These are phyloP conservation scores for Verticillium dahliae DNA, from an alignment of 2,329 filamentous ascomycete species.

Conservation along the genomic window DNA sequence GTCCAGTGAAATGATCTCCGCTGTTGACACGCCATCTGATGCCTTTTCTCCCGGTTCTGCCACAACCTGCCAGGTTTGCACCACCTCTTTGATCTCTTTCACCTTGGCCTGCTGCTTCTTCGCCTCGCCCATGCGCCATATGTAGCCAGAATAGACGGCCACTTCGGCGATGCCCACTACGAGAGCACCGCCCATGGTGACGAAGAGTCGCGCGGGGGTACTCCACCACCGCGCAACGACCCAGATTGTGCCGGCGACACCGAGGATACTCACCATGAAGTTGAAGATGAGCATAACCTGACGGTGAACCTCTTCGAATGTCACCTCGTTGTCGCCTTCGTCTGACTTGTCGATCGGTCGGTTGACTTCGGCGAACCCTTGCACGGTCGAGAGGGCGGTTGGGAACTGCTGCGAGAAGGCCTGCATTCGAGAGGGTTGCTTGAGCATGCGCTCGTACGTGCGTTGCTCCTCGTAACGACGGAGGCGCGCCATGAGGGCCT, in stretches of 20 bases:
- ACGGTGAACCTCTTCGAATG: constrained; percentile 68
- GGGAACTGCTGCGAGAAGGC: constrained; percentile 56
- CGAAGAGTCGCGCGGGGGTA: constrained; percentile 59
- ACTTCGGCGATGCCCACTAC: constrained; percentile 71
- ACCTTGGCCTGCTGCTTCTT: constrained; percentile 54
- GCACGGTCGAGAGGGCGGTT: constrained; percentile 36
- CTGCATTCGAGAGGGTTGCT: constrained; percentile 48
- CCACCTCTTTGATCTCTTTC: constrained; percentile 61
- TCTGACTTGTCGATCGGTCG: constrained; percentile 37
- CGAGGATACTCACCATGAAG: constrained; percentile 78
- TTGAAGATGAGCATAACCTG: constrained; percentile 83
- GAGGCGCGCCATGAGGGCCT: constrained; percentile 78
- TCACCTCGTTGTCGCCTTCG: constrained; percentile 56
- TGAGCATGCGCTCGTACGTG: constrained; percentile 75
- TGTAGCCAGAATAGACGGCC: constrained; percentile 68
- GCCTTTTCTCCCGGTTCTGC: constrained; percentile 21
- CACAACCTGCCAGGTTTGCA: constrained; percentile 65
- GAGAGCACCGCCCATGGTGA: constrained; percentile 64
- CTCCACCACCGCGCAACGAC: constrained; percentile 72
- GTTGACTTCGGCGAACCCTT: constrained; percentile 50
- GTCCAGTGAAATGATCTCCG: constrained; percentile 4
- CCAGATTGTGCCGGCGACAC: constrained; percentile 73
- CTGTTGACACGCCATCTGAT: constrained; percentile 10
- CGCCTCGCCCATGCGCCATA: constrained; percentile 63
- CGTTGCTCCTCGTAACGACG: constrained; percentile 76